Base-by-base conservation (phyloP, 2,329 filamentous ascomycete genomes). In the Trichoderma atroviride region DNA sequence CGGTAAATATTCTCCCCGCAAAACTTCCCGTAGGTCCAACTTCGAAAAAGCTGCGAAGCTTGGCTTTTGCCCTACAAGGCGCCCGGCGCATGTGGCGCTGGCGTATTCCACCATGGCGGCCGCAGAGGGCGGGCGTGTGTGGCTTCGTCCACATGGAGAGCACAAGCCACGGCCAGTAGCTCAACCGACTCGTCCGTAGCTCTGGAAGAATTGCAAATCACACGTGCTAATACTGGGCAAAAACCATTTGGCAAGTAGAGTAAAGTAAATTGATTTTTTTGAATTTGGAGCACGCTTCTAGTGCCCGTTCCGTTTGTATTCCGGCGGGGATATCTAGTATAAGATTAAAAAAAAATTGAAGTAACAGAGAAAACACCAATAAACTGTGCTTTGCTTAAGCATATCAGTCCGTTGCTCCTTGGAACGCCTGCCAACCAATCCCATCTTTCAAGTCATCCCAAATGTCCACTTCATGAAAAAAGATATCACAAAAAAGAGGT, bases 321-420 rank as follows among this genome's bases (percentile, higher is more conserved):
- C 67, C 59, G 59, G 60, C n/a, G 67, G 53, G 67, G 67, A 69
- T 69, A 69, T 69, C 66, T 69, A 69, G 66, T 69, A 56, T 62
- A 63, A 27, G 27, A 53, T 68, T 47, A 50, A 60, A 55, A 59
- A 27, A 50, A 59, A 53, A 59, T 11, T 11, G 31, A 58, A 53
- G 27, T 52, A 69, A 52, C 27, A 27, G 3, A 60, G 5, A 53
- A 53, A 68, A 68, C 58, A 69, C 33, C 43, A 50, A 47, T 35
- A 47, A 65, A 40, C 67, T 37, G 64, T 62, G 57, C 58, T 40
- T 65, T 62, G 47, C 58, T 56, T 65, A 27, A 43, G 65, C 57
- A 64, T 60, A 68, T 60, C 65, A 60, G 58, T 69, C 58, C 60
- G 53, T 58, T 69, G 60, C 59, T 69, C 67, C 59, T 69, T 63